Base-by-base conservation (phyloP, 768 basidiomycete species). In the Fomitopsis pulvina region DNA sequence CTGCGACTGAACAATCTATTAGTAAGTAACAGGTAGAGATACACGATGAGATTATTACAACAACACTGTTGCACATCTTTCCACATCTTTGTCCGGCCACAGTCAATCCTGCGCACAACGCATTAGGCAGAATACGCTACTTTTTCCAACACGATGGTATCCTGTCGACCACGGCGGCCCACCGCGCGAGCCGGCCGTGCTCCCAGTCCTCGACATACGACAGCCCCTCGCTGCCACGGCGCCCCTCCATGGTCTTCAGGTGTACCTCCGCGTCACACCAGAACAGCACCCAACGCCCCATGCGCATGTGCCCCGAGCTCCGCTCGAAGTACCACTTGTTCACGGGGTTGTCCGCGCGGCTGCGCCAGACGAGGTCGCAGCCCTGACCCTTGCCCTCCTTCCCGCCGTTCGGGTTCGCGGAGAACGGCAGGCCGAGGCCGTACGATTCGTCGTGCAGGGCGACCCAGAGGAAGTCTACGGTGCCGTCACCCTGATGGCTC, bases 321-420 rank as follows among this genome's bases (percentile, higher is more conserved):
- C 96, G 83, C 62, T 99, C 96, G 57, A 92, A 97, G 69, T 99
- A 99, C 96, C 96, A 99, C 69, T 93, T 95, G 71, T 99, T 99
- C 50, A 98, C 83, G 0, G 93, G 94, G 66, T 99, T 99, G 69
- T 96, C 78, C 6, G 87, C 76, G 48, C 96, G 78, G 64, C 85
- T 88, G 41, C 96, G 81, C 96, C 96, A 99, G 32, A 99, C 92
- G 51, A 99, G 77, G 63, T 98, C 96, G 39, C 83, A 75, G n/a
- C 94, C 93, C 64, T 87, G 80, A 24, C 95, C 94, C 50, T 79
- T 74, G 27, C 95, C 96, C 47, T 85, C 82, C 60, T 89, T 85
- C 12, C 96, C 95, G 1, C 96, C 89, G 52, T 95, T 95, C 26
- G 93, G 89, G 66, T 99, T 99, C 51, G 88, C 86, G 37, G 96